phyloP scores from a whole-genome alignment of 2,329 filamentous ascomycete species.

The Penicillium sp. region DNA sequence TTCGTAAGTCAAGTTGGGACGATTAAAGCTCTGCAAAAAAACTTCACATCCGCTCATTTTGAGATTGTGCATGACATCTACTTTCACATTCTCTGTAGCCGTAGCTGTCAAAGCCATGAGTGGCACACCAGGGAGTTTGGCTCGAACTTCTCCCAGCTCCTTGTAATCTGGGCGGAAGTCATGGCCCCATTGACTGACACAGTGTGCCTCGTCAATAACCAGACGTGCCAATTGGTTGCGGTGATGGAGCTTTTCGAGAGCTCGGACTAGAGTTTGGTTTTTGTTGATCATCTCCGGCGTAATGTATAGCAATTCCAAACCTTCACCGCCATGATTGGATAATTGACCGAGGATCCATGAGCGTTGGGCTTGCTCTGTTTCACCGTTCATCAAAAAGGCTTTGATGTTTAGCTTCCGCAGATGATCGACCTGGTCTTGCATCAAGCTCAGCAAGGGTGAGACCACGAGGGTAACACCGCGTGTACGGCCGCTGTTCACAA shows the following conservation, averaged over 20 bases:
- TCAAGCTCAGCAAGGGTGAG: constrained; percentile 90
- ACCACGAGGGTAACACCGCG: constrained; percentile 85
- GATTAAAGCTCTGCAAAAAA: constrained; percentile 92
- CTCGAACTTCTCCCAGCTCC: constrained; percentile 70
- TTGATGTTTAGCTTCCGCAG: constrained; percentile 71
- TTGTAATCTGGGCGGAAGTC: constrained; percentile 98
- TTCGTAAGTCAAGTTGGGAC: constrained; percentile 91
- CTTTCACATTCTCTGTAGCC: constrained; percentile 86
- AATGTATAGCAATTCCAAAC: constrained; percentile 86
- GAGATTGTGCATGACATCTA: constrained; percentile 90
- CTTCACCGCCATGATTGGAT: constrained; percentile 63
- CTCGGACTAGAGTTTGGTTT: constrained; percentile 65
- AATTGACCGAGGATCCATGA: constrained; percentile 65
- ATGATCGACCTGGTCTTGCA: constrained; percentile 94
- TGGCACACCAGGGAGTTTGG: constrained; percentile 72
- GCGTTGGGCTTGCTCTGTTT: constrained; percentile 63
- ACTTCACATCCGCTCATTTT: constrained; percentile 73
- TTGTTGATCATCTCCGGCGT: constrained; percentile 96
- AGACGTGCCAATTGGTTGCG: constrained; percentile 77
- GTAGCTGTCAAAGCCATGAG: constrained; percentile 95
- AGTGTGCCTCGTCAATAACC: constrained; percentile 98
- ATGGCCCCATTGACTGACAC: constrained; percentile 98
- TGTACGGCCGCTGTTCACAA: constrained; percentile 77
- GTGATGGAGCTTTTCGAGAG: constrained; percentile 65
- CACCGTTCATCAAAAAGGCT: constrained; percentile 78